Conservation (phyloP, 108 stramenopile species). For the Pseudonitzschia multiseries region DNA sequence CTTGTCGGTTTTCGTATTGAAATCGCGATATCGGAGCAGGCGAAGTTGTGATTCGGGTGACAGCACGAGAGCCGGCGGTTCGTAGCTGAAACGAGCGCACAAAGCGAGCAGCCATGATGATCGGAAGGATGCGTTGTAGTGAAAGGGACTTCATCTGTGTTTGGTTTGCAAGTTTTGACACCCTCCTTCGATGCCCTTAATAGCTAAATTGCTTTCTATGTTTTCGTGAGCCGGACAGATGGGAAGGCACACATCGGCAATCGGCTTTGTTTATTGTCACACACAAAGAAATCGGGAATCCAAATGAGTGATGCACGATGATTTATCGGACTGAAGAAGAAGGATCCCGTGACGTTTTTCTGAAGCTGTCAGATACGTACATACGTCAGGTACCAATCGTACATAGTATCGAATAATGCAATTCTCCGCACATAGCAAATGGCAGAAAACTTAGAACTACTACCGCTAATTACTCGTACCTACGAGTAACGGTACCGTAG, state of each 20-base stretch:
- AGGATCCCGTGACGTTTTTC: not conserved
- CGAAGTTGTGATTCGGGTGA: not conserved
- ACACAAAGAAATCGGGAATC: not conserved
- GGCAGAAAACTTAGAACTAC: too few relatives aligned
- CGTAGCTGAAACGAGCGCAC: slow-evolving; percentile 9
- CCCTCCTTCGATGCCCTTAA: not conserved
- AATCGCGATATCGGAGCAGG: not conserved
- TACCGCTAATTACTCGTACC: too few relatives aligned
- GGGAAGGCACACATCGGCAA: too few relatives aligned
- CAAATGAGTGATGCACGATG: not conserved
- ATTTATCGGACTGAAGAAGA: not conserved
- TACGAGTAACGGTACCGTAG: too few relatives aligned
- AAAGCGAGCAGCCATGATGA: slow-evolving; percentile 10
- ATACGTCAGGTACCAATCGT: not conserved
- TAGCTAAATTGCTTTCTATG: not conserved
- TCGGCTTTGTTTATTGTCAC: too few relatives aligned
- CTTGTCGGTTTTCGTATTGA: not conserved
- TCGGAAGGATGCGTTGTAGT: not conserved
- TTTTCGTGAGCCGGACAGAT: too few relatives aligned
- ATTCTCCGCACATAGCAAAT: too few relatives aligned
- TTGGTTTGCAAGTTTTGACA: not conserved
- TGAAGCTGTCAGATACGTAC: not conserved
- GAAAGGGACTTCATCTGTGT: slow-evolving; percentile 1
- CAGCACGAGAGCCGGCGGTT: not conserved
- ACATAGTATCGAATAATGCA: not conserved